Evolutionary conservation across 1,284 basidiomycete genomes (phyloP), one percentile per base, ranked within the genome.

Genomic region (Sphaerobolus stellatus): DNA sequence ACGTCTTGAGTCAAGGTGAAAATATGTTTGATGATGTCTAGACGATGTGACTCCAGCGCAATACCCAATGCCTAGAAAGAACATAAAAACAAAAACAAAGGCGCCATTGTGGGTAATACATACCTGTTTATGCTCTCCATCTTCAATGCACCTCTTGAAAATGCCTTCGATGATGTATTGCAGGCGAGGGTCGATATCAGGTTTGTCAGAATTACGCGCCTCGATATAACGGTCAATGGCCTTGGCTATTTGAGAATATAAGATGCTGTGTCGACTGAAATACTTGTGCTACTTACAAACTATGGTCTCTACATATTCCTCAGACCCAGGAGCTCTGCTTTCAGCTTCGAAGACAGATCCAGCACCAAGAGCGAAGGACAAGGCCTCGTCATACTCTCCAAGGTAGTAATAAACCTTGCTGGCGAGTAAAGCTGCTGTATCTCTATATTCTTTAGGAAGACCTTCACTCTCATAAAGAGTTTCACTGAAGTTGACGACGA

Each of bases 331-430:
- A 40, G 71, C 77, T 64, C 79, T 78, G 58, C 78, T 75, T 67
- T 94, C 91, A 16, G 80, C 78, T 66, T 91, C 86, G 66, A 98
- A 97, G 64, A 88, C 87, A 66, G 75, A 77, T 44, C 89, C 92
- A n/a, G 94, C 92, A 57, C 89, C 88, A 49, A 98, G 82, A 20
- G 94, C 94, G 66, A 97, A 96, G 30, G 90, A 88, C 57, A 98
- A 80, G 24, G 94, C 90, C 70, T 98, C 95, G 62, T 94, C 91
- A 62, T 94, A 90, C 68, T 93, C 91, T 61, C 90, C 93, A 45
- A 98, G 82, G 78, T 90, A 95, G 72, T 94, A 98, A 74, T 97
- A 98, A 48, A 97, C 90, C 71, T 98, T 97, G 77, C 92, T 94
- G 22, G 91, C 89, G 34, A 98, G 79, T 48, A 98, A 76, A 20